Base-by-base conservation (phyloP, 1,139 yeast species). In the Magnusiomyces ingens region DNA sequence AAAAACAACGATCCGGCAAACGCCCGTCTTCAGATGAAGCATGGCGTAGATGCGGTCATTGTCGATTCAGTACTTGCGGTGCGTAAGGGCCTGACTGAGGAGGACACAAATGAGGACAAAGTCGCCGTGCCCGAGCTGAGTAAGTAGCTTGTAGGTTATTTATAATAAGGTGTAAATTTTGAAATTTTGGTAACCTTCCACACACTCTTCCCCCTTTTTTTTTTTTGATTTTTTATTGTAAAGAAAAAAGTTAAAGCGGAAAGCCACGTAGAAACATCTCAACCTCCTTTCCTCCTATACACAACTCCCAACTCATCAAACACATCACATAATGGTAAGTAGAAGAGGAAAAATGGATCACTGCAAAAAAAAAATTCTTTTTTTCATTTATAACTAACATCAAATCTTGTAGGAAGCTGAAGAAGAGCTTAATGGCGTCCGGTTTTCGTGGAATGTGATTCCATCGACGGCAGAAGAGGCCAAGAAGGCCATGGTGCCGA, bases 1-100 rank as follows among this genome's bases (percentile, higher is more conserved):
- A 78, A 79, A 64, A 93, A 93, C 68, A 93, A 93, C 64, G 83
- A 82, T 48, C 96, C 98, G 0, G 89, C 81, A 55, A 82, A 84
- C 60, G 93, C 96, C 38, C 83, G 82, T 61, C 74, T 86, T 57
- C 97, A 93, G 68, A 85, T 93, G 84, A 82, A 81, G 60, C 93
- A 95, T 11, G 98, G 98, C 13, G 96, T 93, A 8, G 98, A 93
- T 73, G 99, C 99, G 0, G 98, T 93, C 19, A 93, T 93, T 71
- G 98, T 89, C 3, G 98, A 93, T 69, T 85, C 90, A 57, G 98
- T 93, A 2, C 75, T 91, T 66, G 97, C 97, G 0, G 95, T 91
- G 13, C 78, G 97, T 65, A 86, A 85, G 62, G 96, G 91, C 4
- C 75, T 91, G 60, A 76, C 73, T 11, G 60, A 52, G 18, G 32